phyloP scores from a whole-genome alignment of 208 protist genomes.

The Acanthamoeba royreba region DNA sequence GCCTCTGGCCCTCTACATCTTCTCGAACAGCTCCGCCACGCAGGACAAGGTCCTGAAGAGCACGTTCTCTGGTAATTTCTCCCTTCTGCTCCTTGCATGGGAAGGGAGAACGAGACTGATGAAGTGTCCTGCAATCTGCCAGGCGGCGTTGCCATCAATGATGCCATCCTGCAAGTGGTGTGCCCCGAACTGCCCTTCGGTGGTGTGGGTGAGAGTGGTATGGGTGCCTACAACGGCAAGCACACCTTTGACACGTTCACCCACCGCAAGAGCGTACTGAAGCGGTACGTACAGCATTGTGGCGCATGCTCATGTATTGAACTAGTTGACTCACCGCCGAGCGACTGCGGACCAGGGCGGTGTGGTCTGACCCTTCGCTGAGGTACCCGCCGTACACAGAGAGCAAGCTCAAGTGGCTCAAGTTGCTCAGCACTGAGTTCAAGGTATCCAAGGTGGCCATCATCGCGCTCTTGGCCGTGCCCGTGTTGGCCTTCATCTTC shows the following conservation, averaged over 20 bases:
- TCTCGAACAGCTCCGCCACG: constrained; percentile 73
- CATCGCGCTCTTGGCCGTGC: neutral
- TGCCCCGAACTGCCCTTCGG: constrained; percentile 78
- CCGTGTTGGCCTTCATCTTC: neutral
- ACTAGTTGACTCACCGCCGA: neutral
- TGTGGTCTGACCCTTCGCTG: constrained; percentile 21
- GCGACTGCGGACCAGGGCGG: neutral
- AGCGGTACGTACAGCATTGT: neutral
- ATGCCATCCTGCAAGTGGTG: constrained; percentile 54
- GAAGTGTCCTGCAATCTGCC: too few species aligned
- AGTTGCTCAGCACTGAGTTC: neutral
- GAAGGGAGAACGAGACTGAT: too few species aligned
- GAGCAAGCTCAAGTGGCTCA: constrained; percentile 28
- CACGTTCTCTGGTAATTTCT: constrained; percentile 48
- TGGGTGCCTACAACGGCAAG: neutral
- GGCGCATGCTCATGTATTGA: too few species aligned
- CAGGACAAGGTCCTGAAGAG: constrained; percentile 60
- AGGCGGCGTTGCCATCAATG: constrained; percentile 58
- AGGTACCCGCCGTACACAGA: constrained; percentile 54
- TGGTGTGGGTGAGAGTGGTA: constrained; percentile 46
- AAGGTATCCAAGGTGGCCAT: neutral
- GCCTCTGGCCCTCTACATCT: constrained; percentile 89
- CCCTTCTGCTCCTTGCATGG: too few species aligned
- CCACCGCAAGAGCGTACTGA: neutral
- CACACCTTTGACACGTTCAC: constrained; percentile 19